A percentile compares a stretch with the other conserved stretches of the same genome.
Conservation (phyloP, 2,329 filamentous ascomycete genomes). For the Colletotrichum sp. region DNA sequence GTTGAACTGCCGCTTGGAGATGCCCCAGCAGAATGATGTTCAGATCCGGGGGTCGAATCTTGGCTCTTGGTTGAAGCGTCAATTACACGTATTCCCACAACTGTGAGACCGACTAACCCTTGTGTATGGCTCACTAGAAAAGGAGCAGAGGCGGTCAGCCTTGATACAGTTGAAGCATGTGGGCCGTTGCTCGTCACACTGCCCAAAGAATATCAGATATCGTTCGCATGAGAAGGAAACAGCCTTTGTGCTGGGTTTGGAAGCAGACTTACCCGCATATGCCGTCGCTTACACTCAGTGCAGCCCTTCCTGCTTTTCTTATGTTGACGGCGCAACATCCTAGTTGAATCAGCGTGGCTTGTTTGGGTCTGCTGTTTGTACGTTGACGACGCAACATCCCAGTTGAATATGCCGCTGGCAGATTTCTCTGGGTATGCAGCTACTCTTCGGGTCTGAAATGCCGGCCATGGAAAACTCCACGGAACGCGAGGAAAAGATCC, state of each 20-base stretch:
- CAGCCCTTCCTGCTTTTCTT: not conserved
- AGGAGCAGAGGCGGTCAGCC: not conserved
- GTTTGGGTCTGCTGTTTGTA: not conserved
- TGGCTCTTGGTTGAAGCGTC: not conserved
- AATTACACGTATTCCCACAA: not conserved
- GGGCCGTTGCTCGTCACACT: not conserved
- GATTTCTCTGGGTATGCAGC: not conserved
- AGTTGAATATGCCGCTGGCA: not conserved
- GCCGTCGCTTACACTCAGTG: not conserved
- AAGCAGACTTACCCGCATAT: not conserved
- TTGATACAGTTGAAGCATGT: not conserved
- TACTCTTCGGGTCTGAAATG: not conserved
- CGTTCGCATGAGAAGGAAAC: not conserved
- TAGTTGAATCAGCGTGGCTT: not conserved
- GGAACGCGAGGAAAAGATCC: not conserved
- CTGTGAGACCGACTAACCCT: not conserved
- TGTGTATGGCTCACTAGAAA: not conserved
- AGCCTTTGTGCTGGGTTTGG: not conserved
- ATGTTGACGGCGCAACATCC: not conserved
- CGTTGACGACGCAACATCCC: not conserved
- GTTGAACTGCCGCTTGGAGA: not conserved
- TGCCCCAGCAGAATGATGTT: not conserved
- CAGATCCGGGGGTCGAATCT: not conserved
- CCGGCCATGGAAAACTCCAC: not conserved
- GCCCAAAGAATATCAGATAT: not conserved